Percentiles rank a stretch among this genome's conserved stretches.
Evolutionary conservation across 1,284 basidiomycete genomes (phyloP).

Genomic region (Lignosus rhinocerotis): DNA sequence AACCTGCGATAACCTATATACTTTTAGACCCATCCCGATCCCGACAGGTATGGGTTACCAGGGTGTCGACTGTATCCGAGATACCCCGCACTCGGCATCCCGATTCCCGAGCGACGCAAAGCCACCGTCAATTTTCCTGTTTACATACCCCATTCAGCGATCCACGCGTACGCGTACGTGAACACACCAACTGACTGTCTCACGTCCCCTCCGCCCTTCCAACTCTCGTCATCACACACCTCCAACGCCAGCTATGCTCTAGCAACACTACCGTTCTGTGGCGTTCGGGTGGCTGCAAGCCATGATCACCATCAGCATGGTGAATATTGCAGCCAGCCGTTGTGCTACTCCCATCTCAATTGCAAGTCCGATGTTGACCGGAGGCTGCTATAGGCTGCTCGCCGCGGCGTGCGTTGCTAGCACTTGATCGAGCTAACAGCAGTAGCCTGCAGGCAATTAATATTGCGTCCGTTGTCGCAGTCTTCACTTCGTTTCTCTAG

Average conservation of each 20-base stretch:
- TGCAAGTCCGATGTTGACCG: too few relatives aligned
- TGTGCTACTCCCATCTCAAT: too few relatives aligned
- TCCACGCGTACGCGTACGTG: not conserved
- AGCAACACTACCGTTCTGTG: too few relatives aligned
- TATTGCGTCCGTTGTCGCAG: not conserved
- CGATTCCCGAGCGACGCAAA: not conserved
- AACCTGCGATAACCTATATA: slow-evolving; percentile 1
- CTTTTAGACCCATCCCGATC: not conserved
- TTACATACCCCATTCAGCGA: not conserved
- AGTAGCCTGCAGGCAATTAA: not conserved
- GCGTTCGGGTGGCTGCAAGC: too few relatives aligned
- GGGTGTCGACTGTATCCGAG: not conserved
- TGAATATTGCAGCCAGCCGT: too few relatives aligned
- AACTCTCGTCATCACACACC: too few relatives aligned
- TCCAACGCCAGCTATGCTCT: too few relatives aligned
- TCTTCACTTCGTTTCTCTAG: not conserved
- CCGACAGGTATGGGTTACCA: slow-evolving; percentile 5
- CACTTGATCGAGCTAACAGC: not conserved
- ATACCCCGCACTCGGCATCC: not conserved
- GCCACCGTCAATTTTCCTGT: not conserved
- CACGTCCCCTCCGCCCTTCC: too few relatives aligned
- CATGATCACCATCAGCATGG: too few relatives aligned
- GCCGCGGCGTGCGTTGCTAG: too few relatives aligned
- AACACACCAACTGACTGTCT: too few relatives aligned
- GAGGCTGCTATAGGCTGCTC: too few relatives aligned